Conservation (phyloP, 805 yeast genomes). For the Hanseniaspora pseudoguilliermondii region DNA sequence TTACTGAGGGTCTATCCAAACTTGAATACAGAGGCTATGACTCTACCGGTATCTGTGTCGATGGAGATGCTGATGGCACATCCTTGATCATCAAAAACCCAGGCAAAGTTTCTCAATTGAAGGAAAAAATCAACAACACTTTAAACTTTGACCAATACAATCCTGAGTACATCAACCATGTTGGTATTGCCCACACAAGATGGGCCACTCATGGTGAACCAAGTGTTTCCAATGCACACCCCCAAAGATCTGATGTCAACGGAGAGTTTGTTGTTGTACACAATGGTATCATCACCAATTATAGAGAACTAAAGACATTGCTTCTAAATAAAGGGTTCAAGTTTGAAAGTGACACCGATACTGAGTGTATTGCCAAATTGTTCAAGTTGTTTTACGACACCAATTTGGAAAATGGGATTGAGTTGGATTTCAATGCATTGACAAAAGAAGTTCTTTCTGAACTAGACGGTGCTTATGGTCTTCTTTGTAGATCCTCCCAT, state of each 20-base stretch:
- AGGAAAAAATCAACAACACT: slow-evolving; percentile 42
- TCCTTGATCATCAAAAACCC: slow-evolving; percentile 67
- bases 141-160: slow-evolving; percentile 18
- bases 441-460: slow-evolving; percentile 87
- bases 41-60: slow-evolving; percentile 91
- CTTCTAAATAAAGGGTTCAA: slow-evolving; percentile 63
- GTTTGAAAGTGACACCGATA: slow-evolving; percentile 90
- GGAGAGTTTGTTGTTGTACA: slow-evolving; percentile 89
- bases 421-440: slow-evolving; percentile 77
- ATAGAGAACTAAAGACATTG: slow-evolving; percentile 77
- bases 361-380: slow-evolving; percentile 94
- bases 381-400: slow-evolving; percentile 82
- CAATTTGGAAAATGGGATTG: slow-evolving; percentile 55
- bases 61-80: slow-evolving; percentile 67
- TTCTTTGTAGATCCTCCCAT: slow-evolving; percentile 79
- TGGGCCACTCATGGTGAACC: slow-evolving; percentile 99
- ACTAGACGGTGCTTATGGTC: slow-evolving; percentile 94
- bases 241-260: slow-evolving; percentile 74
- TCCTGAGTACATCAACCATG: slow-evolving; percentile 69
- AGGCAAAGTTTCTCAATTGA: slow-evolving; percentile 81
- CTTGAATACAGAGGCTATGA: slow-evolving; percentile 97
- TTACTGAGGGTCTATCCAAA: slow-evolving; percentile 75
- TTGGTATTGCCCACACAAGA: slow-evolving; percentile 97
- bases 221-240: slow-evolving; percentile 76
- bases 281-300: slow-evolving; percentile 96